These are phyloP conservation scores for Choanephora cucurbitarum DNA, from an alignment of 371 early-diverging fungal species.

Conservation along the genomic window DNA sequence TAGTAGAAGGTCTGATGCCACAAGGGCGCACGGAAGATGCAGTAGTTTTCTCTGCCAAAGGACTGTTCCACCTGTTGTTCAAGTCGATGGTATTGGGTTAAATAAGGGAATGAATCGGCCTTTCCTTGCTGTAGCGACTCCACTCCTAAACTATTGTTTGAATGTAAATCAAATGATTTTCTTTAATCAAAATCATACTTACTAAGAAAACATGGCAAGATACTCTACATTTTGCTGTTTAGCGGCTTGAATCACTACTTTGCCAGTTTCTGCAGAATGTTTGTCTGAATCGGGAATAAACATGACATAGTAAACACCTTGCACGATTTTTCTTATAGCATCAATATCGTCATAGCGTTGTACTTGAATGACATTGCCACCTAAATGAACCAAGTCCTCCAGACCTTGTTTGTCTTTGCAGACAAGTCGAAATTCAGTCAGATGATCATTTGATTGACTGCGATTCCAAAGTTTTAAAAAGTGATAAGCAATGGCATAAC, in stretches of 20 bases:
- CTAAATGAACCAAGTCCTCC: constrained; percentile 17
- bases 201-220: constrained; percentile 20
- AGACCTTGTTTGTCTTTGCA: constrained; percentile 18
- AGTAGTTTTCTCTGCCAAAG: constrained; percentile 9
- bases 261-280: constrained; percentile 7
- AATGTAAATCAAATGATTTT: not conserved
- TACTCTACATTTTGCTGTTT: constrained; percentile 21
- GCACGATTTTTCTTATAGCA: constrained; percentile 5
- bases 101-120: not conserved
- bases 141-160: constrained; percentile 15
- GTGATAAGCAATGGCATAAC: constrained; percentile 24
- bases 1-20: constrained; percentile 30
- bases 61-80: not conserved
- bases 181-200: constrained; percentile 2
- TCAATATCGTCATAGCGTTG: constrained; percentile 9
- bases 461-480: constrained; percentile 18
- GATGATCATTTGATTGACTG: not conserved
- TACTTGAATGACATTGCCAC: constrained; percentile 22
- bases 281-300: constrained; percentile 18
- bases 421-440: constrained; percentile 20
- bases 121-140: not conserved
- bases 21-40: constrained; percentile 18
- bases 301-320: constrained; percentile 11
- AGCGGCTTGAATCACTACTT: constrained; percentile 9
- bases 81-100: constrained; percentile 6